Conservation (phyloP, 768 basidiomycete species). For the Podaxis sp. region DNA sequence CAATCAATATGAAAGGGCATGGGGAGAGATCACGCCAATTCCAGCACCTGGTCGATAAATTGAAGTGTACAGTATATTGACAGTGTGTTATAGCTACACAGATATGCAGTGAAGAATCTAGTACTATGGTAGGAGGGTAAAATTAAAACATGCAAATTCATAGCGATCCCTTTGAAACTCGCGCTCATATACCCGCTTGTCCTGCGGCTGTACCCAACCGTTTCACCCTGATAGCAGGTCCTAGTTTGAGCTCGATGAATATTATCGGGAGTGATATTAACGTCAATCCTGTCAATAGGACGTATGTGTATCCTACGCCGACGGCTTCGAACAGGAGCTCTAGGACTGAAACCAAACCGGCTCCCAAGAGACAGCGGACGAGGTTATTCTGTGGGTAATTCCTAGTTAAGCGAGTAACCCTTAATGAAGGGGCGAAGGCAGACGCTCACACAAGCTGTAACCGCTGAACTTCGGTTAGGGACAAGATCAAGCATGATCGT, state of each 20-base stretch:
- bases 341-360: conserved; percentile 61
- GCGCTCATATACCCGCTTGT: too few species aligned
- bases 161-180: too few species aligned
- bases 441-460: conserved; percentile 65
- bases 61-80: neutral
- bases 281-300: conserved; percentile 53
- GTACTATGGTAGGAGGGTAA: too few species aligned
- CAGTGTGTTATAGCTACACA: neutral
- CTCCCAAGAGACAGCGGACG: conserved; percentile 62
- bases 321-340: conserved; percentile 57
- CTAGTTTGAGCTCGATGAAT: conserved; percentile 48
- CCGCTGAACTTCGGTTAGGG: conserved; percentile 60
- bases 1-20: conserved; percentile 69
- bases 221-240: conserved; percentile 41
- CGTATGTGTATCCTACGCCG: conserved; percentile 70
- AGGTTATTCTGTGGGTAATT: conserved; percentile 57
- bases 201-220: neutral
- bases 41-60: neutral
- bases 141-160: too few species aligned
- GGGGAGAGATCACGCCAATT: conserved; percentile 23
- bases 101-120: neutral
- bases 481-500: conserved; percentile 67
- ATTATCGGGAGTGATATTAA: conserved; percentile 46
- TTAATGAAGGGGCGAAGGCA: neutral
- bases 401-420: neutral